Base-by-base conservation (phyloP, 768 basidiomycete genomes). In the Naganishia kalamii region DNA sequence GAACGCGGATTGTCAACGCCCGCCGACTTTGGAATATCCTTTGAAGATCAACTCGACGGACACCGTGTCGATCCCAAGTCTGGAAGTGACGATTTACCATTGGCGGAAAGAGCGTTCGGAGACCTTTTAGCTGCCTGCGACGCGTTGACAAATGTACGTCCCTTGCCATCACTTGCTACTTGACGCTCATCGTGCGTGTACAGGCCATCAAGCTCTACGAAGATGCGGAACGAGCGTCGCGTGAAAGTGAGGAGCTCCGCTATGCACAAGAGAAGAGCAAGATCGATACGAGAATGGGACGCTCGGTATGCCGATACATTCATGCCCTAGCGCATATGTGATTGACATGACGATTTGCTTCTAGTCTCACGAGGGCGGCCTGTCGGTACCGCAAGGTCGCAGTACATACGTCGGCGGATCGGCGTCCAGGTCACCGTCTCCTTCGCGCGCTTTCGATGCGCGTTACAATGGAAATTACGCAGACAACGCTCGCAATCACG, bases 101-200 rank as follows among this genome's bases (percentile, higher is more conserved):
- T 91, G 0, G 74, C 79, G 10, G 90, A 92, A 75, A 90, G 92
- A 74, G 82, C 92, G 5, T 81, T 93, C 37, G 87, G 83, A 8
- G 83, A 84, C 15, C 79, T 93, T 65, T 82, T 94, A 21, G 84
- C 80, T 21, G 87, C 90, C 5, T 87, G 92, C 73, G 86, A 82
- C 60, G 85, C 85, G 48, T 81, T 93, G 27, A 67, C 86, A 2
- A 85, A 84, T 40, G 63, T 57, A 46, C 37, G 63, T 54, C 1
- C 48, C 41, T n/a, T 3, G 48, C 19, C 19, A 30, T 19, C 32
- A 11, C 13, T 27, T 35, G 4, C 50, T 15, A 63, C 15, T 44
- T 35, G 15, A 35, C 23, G 29, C 51, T 15, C 40, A n/a, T 25
- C 19, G 21, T 32, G 12, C 7, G 6, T 29, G 15, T 15, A 51